phyloP scores from a whole-genome alignment of 805 yeast species.

The Teunomyces cretensis region DNA sequence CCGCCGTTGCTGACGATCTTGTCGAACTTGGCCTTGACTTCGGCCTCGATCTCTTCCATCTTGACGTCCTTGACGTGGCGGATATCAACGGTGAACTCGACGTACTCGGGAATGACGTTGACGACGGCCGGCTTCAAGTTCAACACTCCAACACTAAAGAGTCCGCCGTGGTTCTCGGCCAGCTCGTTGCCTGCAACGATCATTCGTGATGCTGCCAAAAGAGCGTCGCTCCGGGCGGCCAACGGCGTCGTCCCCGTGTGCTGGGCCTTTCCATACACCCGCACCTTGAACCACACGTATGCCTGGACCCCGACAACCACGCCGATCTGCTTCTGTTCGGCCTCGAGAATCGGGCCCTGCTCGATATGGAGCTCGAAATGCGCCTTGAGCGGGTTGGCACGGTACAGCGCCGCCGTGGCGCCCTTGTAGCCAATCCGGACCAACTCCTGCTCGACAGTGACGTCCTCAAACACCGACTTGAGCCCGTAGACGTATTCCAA shows the following conservation, averaged over 20 bases:
- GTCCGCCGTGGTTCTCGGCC: slow-evolving; percentile 51
- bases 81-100: slow-evolving; percentile 58
- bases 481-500: slow-evolving; percentile 51
- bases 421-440: slow-evolving; percentile 66
- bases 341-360: slow-evolving; percentile 72
- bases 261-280: slow-evolving; percentile 61
- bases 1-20: slow-evolving; percentile 33
- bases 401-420: slow-evolving; percentile 44
- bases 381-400: slow-evolving; percentile 56
- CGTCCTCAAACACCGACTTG: slow-evolving; percentile 49
- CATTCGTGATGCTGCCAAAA: slow-evolving; percentile 51
- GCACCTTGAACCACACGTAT: slow-evolving; percentile 58
- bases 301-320: slow-evolving; percentile 69
- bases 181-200: slow-evolving; percentile 55
- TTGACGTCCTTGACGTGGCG: slow-evolving; percentile 53
- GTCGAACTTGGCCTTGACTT: slow-evolving; percentile 36
- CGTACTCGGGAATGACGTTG: slow-evolving; percentile 66
- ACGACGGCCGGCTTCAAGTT: slow-evolving; percentile 59
- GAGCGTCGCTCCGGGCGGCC: slow-evolving; percentile 46
- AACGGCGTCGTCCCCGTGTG: slow-evolving; percentile 78
- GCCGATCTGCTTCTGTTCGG: slow-evolving; percentile 56
- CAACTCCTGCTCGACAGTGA: slow-evolving; percentile 53
- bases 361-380: slow-evolving; percentile 77
- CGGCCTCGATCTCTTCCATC: slow-evolving; percentile 35
- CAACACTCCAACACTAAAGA: slow-evolving; percentile 60